A percentile compares a stretch with the other conserved stretches of the same genome.
These are phyloP conservation scores for Saccharomyces pastorianus DNA, from an alignment of 1,139 yeast species.

Conservation along the genomic window DNA sequence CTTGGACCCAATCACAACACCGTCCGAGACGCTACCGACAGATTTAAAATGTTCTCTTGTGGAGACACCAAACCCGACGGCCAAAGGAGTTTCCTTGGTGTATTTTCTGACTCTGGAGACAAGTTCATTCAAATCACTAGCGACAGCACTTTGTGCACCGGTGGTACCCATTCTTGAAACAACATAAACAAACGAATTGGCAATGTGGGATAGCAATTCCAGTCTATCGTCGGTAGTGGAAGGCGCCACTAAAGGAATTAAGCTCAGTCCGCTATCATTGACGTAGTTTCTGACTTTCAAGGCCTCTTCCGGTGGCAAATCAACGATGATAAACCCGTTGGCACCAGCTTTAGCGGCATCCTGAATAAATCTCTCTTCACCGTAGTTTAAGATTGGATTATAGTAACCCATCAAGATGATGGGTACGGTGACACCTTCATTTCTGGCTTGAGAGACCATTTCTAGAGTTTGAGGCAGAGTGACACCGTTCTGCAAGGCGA, in stretches of 20 bases:
- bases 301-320: slow-evolving; percentile 97
- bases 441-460: slow-evolving; percentile 66
- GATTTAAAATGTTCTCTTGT: slow-evolving; percentile 81
- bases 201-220: slow-evolving; percentile 69
- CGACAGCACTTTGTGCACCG: slow-evolving; percentile 65
- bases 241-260: slow-evolving; percentile 92
- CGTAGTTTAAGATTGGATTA: slow-evolving; percentile 85
- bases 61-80: slow-evolving; percentile 95
- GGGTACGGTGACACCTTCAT: slow-evolving; percentile 78
- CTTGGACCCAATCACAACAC: slow-evolving; percentile 92
- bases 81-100: slow-evolving; percentile 74
- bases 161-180: slow-evolving; percentile 98
- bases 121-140: slow-evolving; percentile 56
- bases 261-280: slow-evolving; percentile 60
- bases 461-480: slow-evolving; percentile 63
- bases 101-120: slow-evolving; percentile 67
- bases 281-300: slow-evolving; percentile 71
- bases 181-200: slow-evolving; percentile 91
- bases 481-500: slow-evolving; percentile 74
- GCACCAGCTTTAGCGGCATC: slow-evolving; percentile 86
- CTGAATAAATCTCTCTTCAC: slow-evolving; percentile 71
- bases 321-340: slow-evolving; percentile 89
- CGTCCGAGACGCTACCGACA: slow-evolving; percentile 78
- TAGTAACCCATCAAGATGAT: slow-evolving; percentile 94
- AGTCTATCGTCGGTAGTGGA: slow-evolving; percentile 88